phyloP scores from a whole-genome alignment of 1,284 basidiomycete species.

The Ustilago trichophora region DNA sequence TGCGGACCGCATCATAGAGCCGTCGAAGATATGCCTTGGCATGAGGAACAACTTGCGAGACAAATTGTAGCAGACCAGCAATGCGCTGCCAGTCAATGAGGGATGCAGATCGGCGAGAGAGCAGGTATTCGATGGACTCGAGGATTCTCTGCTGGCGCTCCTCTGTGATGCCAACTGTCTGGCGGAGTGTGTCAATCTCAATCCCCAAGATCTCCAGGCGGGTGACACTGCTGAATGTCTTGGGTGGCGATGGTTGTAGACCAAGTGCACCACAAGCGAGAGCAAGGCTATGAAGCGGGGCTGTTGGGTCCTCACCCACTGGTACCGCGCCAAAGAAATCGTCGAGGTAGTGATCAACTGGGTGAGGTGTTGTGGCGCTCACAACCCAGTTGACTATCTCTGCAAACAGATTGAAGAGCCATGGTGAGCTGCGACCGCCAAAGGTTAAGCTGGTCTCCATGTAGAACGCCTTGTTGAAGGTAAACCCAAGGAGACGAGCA shows the following conservation, averaged over 20 bases:
- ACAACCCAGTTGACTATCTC: not conserved
- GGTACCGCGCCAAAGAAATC: not conserved
- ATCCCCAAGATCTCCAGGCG: not conserved
- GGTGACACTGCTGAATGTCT: not conserved
- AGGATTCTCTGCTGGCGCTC: not conserved
- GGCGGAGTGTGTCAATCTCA: not conserved
- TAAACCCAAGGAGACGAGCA: not conserved
- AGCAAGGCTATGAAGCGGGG: too few species aligned
- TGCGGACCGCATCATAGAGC: not conserved
- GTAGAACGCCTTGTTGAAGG: not conserved
- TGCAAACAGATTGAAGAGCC: not conserved
- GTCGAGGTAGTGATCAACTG: not conserved
- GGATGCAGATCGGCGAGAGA: not conserved
- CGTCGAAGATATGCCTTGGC: not conserved
- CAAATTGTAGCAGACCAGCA: not conserved
- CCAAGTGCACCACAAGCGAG: too few species aligned
- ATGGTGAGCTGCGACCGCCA: not conserved
- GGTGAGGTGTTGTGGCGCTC: too few species aligned
- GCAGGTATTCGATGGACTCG: not conserved
- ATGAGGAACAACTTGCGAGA: not conserved
- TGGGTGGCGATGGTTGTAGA: too few species aligned
- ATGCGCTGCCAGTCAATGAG: not conserved
- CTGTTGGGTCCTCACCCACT: too few species aligned
- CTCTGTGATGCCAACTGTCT: not conserved
- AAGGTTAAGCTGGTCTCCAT: not conserved